Evolutionary conservation across 2,329 filamentous ascomycete species (phyloP), one percentile per base, ranked within the genome.

Genomic region (Aureobasidium sp.): DNA sequence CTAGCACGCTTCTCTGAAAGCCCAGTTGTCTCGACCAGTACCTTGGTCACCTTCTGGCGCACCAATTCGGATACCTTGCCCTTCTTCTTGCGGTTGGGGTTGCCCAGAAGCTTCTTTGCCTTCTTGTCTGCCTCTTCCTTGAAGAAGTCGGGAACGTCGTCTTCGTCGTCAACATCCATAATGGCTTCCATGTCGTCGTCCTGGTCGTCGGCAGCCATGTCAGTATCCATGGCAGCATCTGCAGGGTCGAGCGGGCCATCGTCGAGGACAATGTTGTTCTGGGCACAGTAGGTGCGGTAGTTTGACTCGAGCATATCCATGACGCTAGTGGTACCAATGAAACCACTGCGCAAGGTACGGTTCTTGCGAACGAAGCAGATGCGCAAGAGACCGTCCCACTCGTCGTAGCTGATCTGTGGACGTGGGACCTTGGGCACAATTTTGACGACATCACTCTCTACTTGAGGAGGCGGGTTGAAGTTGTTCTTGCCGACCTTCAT

Each of bases 401-500:
- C 94, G 59, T 95, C 91, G 76, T 93, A 97, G 72, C 86, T 90
- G 66, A 97, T 92, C 68, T 91, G 87, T 59, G 93, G 93, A 41
- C 91, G 80, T 12, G 91, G 91, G 41, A 84, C 82, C 78, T 97
- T 95, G 26, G 91, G 91, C 71, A 93, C 90, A 67, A 97, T 88
- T 64, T 92, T 84, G 52, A 97, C 91, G 7, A 97, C 92, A 63
- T 88, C 92, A 8, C 86, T 90, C 76, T 99, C 94, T 63, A 99
- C 94, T 70, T 91, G 85, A 9, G 94, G 94, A 0, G 94, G 93
- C 0, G 94, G 94, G 65, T 90, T 91, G 82, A 97, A 99, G 78
- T 97, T 97, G 76, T 95, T 94, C 76, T 88, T 89, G 66, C 92
- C 91, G 50, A 97, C 93, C 78, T 96, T 96, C 87, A 96, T 90